A percentile compares a stretch with the other conserved stretches of the same genome.
phyloP scores from a whole-genome alignment of 768 basidiomycete genomes.

The Boletus fagicola region DNA sequence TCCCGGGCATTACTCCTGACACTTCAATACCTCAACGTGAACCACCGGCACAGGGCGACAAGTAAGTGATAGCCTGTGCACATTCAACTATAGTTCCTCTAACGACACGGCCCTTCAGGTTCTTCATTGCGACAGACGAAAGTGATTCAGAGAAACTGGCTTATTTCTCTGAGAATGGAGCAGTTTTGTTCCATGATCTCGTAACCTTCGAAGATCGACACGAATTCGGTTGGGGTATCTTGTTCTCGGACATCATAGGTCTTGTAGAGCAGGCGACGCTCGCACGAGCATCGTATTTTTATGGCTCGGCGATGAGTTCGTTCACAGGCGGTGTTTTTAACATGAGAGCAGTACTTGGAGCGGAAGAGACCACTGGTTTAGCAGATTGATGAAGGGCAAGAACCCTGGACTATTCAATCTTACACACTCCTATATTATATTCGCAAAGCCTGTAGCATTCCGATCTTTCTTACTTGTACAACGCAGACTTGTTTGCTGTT shows the following conservation, averaged over 20 bases:
- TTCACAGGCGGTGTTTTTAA: slow-evolving; percentile 40
- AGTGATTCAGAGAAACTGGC: slow-evolving; percentile 30
- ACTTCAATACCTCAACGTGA: slow-evolving; percentile 11
- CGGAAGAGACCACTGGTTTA: slow-evolving; percentile 31
- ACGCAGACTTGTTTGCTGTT: not conserved
- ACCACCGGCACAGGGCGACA: slow-evolving; percentile 19
- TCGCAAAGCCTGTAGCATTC: not conserved
- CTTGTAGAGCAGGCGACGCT: slow-evolving; percentile 41
- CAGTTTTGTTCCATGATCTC: slow-evolving; percentile 38
- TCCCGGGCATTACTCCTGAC: slow-evolving; percentile 16
- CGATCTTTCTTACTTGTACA: slow-evolving; percentile 15
- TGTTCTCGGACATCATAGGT: slow-evolving; percentile 40
- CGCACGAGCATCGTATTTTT: slow-evolving; percentile 37
- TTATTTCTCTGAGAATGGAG: slow-evolving; percentile 34
- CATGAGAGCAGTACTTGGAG: slow-evolving; percentile 36
- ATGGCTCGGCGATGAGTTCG: slow-evolving; percentile 39
- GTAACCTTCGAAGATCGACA: slow-evolving; percentile 40
- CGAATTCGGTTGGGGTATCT: slow-evolving; percentile 39
- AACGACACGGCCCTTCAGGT: slow-evolving; percentile 13
- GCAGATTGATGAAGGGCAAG: slow-evolving; percentile 31
- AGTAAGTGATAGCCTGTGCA: slow-evolving; percentile 6
- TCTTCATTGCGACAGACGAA: slow-evolving; percentile 40
- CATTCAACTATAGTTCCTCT: not conserved
- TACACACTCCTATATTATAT: slow-evolving; percentile 3
- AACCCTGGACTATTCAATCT: not conserved